Conservation (phyloP, 345 rosid species). For the Bruguiera sexangula region DNA sequence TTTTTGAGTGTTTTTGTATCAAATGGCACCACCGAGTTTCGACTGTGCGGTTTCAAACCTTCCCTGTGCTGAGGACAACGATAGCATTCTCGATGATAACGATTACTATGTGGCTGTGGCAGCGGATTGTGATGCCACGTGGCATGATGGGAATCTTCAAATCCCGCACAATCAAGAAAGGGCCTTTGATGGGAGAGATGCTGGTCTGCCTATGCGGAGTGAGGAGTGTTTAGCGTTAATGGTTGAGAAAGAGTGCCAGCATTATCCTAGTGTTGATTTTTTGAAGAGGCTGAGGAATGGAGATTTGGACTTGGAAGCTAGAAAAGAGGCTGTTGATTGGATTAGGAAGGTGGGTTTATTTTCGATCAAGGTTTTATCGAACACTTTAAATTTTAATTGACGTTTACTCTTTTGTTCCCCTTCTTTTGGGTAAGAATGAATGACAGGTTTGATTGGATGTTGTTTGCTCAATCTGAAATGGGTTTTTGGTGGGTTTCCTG, state of each 20-base stretch:
- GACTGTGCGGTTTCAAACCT: slow-evolving; percentile 48
- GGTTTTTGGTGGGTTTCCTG: slow-evolving; percentile 29
- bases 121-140: slow-evolving; percentile 34
- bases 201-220: slow-evolving; percentile 42
- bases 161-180: slow-evolving; percentile 19
- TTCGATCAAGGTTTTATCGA: background rate
- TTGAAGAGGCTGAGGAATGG: slow-evolving; percentile 50
- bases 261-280: slow-evolving; percentile 49
- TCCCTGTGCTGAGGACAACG: slow-evolving; percentile 50
- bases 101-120: slow-evolving; percentile 21
- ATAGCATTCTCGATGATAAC: slow-evolving; percentile 42
- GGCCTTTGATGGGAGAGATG: slow-evolving; percentile 19
- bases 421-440: slow-evolving; percentile 1
- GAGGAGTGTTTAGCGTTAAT: slow-evolving; percentile 50
- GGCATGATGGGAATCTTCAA: slow-evolving; percentile 30
- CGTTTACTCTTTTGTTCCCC: background rate
- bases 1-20: background rate
- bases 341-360: slow-evolving; percentile 53
- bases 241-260: slow-evolving; percentile 56
- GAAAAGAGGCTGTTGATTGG: slow-evolving; percentile 58
- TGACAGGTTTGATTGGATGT: background rate
- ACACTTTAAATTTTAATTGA: background rate
- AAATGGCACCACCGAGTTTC: slow-evolving; percentile 57
- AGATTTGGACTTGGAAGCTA: slow-evolving; percentile 49
- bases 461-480: slow-evolving; percentile 17